Base-by-base conservation (phyloP, 129 eudicot species). In the Pulicaria dysenterica region DNA sequence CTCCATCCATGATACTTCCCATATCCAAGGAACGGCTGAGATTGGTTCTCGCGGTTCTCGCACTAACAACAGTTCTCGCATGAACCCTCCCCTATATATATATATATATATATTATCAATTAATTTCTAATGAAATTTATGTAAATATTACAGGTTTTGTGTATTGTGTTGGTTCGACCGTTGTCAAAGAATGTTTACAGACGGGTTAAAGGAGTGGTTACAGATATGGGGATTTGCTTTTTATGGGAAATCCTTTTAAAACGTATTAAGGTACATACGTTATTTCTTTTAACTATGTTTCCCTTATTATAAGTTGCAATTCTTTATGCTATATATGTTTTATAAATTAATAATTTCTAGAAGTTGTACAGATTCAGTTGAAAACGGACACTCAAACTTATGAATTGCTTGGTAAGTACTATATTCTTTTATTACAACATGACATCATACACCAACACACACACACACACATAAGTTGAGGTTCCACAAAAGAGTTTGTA, bases 371-470 rank as follows among this genome's bases (percentile, higher is more conserved):
- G 72, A 66, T 66, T 66, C 58, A 47, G 13, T 19, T 66, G 58
- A 66, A 24, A 66, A 66, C 72, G 10, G 72, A 66, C 43, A 4
- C 17, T 11, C 19, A 66, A 66, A 66, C 72, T 46, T 66, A 66
- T 34, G 72, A 47, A 46, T 66, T 66, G 43, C 44, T 66, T 46
- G 72, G 72, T 66, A 24, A 42, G 4, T 40, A 9, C n/a, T n/a
- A n/a, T 17, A 64, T 4, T 64, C 53, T 2, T 65, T 44, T 31
- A 2, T 48, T 19, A 19, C n/a, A 37, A 10, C 31, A 24, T 24
- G 31, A 24, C 31, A 24, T 24, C 31, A 24, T 2, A 24, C 1
- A n/a, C n/a, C n/a, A n/a, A n/a, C n/a, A 24, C 31, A 24, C 31
- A 24, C 31, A 24, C 31, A 24, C 31, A 2, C 31, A 24, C 2